Evolutionary conservation across 2,329 filamentous ascomycete genomes (phyloP), one percentile per base, ranked within the genome.

Genomic region (Trichoderma arundinaceum): DNA sequence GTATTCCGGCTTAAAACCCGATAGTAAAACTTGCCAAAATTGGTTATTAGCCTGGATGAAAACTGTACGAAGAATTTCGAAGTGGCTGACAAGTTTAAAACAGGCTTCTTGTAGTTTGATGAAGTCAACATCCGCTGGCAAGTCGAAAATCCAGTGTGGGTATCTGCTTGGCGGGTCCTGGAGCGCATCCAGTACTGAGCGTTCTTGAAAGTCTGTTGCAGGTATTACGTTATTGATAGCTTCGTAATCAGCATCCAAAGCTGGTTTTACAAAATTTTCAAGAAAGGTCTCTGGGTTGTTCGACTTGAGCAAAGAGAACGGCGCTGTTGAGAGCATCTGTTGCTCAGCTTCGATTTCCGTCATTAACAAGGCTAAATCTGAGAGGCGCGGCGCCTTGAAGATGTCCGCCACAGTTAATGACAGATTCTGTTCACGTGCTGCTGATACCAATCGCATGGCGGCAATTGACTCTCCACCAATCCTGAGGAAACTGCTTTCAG

Each of bases 1-100:
- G 35, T 54, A 56, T 44, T 19, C 19, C 35, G 51, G 49, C 39
- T 48, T 57, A 15, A 64, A 56, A 19, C 35, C n/a, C 5, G 60
- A 48, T 32, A 64, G 46, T 52, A 64, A 38, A 48, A 64, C 60
- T 56, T 64, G 60, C 60, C 60, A 64, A 64, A 64, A 64, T 17
- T 32, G 38, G 2, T 51, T 22, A 43, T 64, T 56, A 17, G 60
- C 60, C n/a, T n/a, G 51, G 39, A 64, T 46, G 15, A 64, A 64
- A n/a, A 64, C 60, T 19, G 51, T 54, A 49, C 44, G 60, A 15
- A 64, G 49, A 12, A 64, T 56, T 15, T 64, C 60, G 60, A 64
- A 64, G 38, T 64, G 39, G 10, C 33, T 43, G 38, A 64, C 39
- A 12, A 64, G 49, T 7, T 54, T 33, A 9, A 41, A 46, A 32